A percentile compares a stretch with the other conserved stretches of the same genome.
phyloP scores from a whole-genome alignment of 2,329 filamentous ascomycete species.

The Colletotrichum truncatum region DNA sequence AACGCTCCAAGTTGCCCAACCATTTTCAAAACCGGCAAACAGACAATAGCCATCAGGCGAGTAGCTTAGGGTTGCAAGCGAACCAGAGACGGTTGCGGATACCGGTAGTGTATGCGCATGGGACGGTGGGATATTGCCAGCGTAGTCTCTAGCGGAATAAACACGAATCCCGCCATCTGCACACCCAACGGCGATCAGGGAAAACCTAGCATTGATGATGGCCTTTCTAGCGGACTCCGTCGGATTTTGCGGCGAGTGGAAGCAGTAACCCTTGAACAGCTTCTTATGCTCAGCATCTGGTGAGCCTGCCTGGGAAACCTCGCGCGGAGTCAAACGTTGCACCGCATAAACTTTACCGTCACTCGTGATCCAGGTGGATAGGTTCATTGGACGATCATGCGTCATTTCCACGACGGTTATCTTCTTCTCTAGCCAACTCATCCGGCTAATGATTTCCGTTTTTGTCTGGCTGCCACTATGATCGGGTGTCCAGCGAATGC shows the following conservation, averaged over 20 bases:
- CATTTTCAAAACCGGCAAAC: slow-evolving; percentile 90
- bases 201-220: slow-evolving; percentile 94
- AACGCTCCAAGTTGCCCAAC: slow-evolving; percentile 97
- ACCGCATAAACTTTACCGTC: slow-evolving; percentile 92
- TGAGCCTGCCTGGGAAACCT: slow-evolving; percentile 37
- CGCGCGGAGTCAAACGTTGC: slow-evolving; percentile 67
- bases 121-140: slow-evolving; percentile 89
- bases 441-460: slow-evolving; percentile 88
- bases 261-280: slow-evolving; percentile 90
- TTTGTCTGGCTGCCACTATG: slow-evolving; percentile 83
- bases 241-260: slow-evolving; percentile 75
- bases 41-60: slow-evolving; percentile 97
- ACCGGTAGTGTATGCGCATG: slow-evolving; percentile 79
- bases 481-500: slow-evolving; percentile 93
- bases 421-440: slow-evolving; percentile 86
- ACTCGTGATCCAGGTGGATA: slow-evolving; percentile 90
- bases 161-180: slow-evolving; percentile 81
- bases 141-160: slow-evolving; percentile 94
- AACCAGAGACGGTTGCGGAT: slow-evolving; percentile 73
- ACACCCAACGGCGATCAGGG: slow-evolving; percentile 88
- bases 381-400: slow-evolving; percentile 94
- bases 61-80: slow-evolving; percentile 80
- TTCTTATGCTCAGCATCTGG: slow-evolving; percentile 59
- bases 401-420: slow-evolving; percentile 84
- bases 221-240: slow-evolving; percentile 74